Evolutionary conservation across 2,329 filamentous ascomycete species (phyloP).

Genomic region (Aspergillus hiratsukae): DNA sequence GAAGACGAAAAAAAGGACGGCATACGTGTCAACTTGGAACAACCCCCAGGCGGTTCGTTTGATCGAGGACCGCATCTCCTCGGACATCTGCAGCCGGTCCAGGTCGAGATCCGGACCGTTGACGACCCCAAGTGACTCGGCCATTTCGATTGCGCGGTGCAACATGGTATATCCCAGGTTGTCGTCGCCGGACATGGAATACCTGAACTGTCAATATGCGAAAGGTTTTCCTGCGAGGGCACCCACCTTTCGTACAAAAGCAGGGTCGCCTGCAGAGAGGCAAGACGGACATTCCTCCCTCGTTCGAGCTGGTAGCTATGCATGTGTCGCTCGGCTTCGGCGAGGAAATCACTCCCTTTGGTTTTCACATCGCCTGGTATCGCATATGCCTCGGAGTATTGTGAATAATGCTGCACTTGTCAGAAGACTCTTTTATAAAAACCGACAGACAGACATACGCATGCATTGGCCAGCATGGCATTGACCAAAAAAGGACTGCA

Average conservation of each 20-base stretch:
- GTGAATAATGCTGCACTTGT: slow-evolving; percentile 18
- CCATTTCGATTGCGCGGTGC: slow-evolving; percentile 22
- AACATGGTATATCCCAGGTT: slow-evolving; percentile 26
- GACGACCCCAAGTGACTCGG: slow-evolving; percentile 19
- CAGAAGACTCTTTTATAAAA: too few species aligned
- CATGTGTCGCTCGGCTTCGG: slow-evolving; percentile 22
- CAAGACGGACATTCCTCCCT: slow-evolving; percentile 11
- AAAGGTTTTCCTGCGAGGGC: not conserved
- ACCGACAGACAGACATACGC: too few species aligned
- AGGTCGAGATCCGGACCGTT: slow-evolving; percentile 12
- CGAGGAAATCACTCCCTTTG: slow-evolving; percentile 22
- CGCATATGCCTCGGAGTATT: slow-evolving; percentile 25
- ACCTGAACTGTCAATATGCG: slow-evolving; percentile 10
- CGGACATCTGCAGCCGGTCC: slow-evolving; percentile 11
- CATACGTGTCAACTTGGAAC: slow-evolving; percentile 28
- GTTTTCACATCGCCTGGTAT: slow-evolving; percentile 22
- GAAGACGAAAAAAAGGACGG: too few species aligned
- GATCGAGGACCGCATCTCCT: slow-evolving; percentile 19
- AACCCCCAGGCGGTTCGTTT: slow-evolving; percentile 21
- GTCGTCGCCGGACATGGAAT: slow-evolving; percentile 24
- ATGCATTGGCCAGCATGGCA: slow-evolving; percentile 64
- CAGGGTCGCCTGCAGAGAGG: slow-evolving; percentile 21
- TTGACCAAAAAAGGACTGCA: slow-evolving; percentile 82
- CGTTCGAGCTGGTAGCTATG: slow-evolving; percentile 10
- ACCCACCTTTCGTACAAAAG: slow-evolving; percentile 24